A percentile compares a stretch with the other conserved stretches of the same genome.
These are phyloP conservation scores for Hirschioporus abietinus DNA, from an alignment of 768 basidiomycete species.

Conservation along the genomic window DNA sequence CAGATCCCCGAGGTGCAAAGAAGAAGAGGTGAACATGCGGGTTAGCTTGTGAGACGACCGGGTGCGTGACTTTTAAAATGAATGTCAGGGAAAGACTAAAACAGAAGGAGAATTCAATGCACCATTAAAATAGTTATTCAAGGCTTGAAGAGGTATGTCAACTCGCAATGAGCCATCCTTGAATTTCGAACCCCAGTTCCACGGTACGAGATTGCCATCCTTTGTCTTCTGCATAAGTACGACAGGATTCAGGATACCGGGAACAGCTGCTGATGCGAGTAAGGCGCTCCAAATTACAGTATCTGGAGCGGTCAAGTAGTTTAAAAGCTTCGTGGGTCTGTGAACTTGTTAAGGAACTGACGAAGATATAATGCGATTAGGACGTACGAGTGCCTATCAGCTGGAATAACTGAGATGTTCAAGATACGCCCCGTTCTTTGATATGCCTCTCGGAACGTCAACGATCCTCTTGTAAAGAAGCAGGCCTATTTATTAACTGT, in stretches of 20 bases:
- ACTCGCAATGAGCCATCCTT: conserved; percentile 92
- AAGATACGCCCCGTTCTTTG: conserved; percentile 87
- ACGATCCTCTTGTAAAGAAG: conserved; percentile 89
- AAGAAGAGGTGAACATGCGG: conserved; percentile 91
- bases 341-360: conserved; percentile 14
- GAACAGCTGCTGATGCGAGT: conserved; percentile 89
- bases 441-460: conserved; percentile 96
- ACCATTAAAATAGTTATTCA: conserved; percentile 90
- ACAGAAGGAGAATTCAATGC: conserved; percentile 7
- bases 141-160: conserved; percentile 87
- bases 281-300: conserved; percentile 78
- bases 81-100: conserved; percentile 8
- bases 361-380: neutral
- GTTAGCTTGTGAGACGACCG: conserved; percentile 93
- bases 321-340: conserved; percentile 92
- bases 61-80: conserved; percentile 65
- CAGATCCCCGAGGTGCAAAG: conserved; percentile 85
- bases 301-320: conserved; percentile 95
- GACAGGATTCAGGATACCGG: conserved; percentile 92
- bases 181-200: conserved; percentile 94
- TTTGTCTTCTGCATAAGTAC: conserved; percentile 89
- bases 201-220: conserved; percentile 76
- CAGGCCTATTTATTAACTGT: conserved; percentile 43
- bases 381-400: conserved; percentile 78
- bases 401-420: conserved; percentile 90